Evolutionary conservation across 352 stramenopile species (phyloP).

Genomic region (Globisporangium middletonii): DNA sequence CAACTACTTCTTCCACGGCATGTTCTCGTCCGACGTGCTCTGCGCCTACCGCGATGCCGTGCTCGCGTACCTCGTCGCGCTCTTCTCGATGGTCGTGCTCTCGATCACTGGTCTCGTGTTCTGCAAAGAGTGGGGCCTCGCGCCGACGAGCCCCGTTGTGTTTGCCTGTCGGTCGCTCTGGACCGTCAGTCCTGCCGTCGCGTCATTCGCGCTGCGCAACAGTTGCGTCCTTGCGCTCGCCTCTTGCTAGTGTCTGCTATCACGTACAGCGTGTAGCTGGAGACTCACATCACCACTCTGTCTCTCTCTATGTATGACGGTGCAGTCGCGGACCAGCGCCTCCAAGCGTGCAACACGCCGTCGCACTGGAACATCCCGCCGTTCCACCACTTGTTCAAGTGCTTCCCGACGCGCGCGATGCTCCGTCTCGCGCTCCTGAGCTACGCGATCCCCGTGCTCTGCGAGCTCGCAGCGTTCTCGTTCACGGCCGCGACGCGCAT

Average conservation of each 20-base stretch:
- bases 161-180: constrained; percentile 58
- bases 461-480: constrained; percentile 78
- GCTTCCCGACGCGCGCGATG: constrained; percentile 73
- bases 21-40: constrained; percentile 84
- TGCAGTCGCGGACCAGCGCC: constrained; percentile 56
- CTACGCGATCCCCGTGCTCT: constrained; percentile 78
- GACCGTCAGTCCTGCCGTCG: constrained; percentile 63
- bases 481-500: constrained; percentile 83
- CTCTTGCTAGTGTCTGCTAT: not conserved
- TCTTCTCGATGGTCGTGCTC: constrained; percentile 76
- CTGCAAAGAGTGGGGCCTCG: constrained; percentile 77
- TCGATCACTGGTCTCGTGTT: constrained; percentile 79
- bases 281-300: not conserved
- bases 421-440: constrained; percentile 70
- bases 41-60: constrained; percentile 80
- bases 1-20: constrained; percentile 86
- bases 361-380: constrained; percentile 82
- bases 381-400: constrained; percentile 76
- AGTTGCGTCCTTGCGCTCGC: constrained; percentile 24
- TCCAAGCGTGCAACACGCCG: constrained; percentile 75
- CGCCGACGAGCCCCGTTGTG: constrained; percentile 38
- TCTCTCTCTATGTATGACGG: constrained; percentile 9
- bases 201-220: constrained; percentile 66
- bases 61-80: constrained; percentile 69
- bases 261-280: not conserved